A percentile compares a stretch with the other conserved stretches of the same genome.
Conservation (phyloP, 768 basidiomycete species). For the Boletus pseudo-olivaceus region DNA sequence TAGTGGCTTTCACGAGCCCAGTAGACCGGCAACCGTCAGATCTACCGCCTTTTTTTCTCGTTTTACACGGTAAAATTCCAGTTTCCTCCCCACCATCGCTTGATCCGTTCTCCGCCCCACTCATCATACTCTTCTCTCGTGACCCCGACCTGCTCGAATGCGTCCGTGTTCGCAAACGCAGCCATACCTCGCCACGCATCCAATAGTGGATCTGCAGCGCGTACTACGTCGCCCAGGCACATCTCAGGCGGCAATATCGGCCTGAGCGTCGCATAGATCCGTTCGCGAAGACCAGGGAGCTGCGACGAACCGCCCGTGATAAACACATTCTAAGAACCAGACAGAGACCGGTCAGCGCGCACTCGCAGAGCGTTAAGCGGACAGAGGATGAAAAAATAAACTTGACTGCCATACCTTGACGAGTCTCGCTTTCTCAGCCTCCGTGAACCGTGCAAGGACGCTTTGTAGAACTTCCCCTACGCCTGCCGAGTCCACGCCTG, state of each 20-base stretch:
- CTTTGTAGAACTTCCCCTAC: conserved; percentile 89
- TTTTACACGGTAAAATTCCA: conserved; percentile 48
- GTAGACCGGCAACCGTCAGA: not conserved
- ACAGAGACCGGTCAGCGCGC: not conserved
- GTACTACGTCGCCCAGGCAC: conserved; percentile 52
- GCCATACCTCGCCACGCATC: conserved; percentile 97
- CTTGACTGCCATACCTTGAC: conserved; percentile 55
- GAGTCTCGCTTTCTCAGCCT: conserved; percentile 63
- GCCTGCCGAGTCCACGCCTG: conserved; percentile 92
- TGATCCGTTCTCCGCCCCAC: conserved; percentile 81
- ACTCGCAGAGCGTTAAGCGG: not conserved
- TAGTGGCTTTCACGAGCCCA: too few relatives aligned
- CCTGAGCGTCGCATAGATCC: conserved; percentile 70
- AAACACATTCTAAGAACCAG: conserved; percentile 76
- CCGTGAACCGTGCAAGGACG: conserved; percentile 69
- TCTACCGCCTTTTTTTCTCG: not conserved
- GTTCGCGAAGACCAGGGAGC: conserved; percentile 62
- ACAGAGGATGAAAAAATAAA: not conserved
- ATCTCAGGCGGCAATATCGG: conserved; percentile 85
- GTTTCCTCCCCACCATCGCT: conserved; percentile 92
- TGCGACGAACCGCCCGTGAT: conserved; percentile 81
- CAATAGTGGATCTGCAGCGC: conserved; percentile 60
- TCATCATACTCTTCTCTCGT: conserved; percentile 86
- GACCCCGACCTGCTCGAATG: conserved; percentile 54
- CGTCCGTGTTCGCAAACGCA: conserved; percentile 55